Evolutionary conservation across 345 rosid genomes (phyloP).

Genomic region (Aquilaria yunnanensis): DNA sequence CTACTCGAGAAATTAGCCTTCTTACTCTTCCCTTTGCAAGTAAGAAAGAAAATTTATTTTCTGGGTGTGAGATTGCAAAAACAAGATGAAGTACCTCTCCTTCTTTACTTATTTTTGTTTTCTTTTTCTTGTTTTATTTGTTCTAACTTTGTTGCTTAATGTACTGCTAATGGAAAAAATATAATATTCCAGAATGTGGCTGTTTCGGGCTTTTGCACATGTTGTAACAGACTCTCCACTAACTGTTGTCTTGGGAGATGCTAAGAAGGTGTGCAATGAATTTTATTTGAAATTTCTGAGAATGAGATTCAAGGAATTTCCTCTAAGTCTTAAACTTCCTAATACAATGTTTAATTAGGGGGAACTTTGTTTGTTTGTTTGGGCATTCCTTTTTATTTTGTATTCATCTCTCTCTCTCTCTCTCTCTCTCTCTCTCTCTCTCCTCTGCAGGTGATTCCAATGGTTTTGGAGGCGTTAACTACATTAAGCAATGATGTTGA

Average conservation of each 20-base stretch:
- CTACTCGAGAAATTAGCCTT: too few species aligned
- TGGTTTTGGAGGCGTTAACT: slow-evolving; percentile 59
- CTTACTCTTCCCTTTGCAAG: too few species aligned
- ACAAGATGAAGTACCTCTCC: too few species aligned
- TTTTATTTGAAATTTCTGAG: slow-evolving; percentile 2
- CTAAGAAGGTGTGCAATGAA: slow-evolving; percentile 54
- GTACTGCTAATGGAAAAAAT: slow-evolving; percentile 6
- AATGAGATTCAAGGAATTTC: too few species aligned
- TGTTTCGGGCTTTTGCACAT: slow-evolving; percentile 61
- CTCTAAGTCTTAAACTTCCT: neutral
- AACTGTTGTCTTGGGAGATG: slow-evolving; percentile 52
- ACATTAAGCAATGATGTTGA: slow-evolving; percentile 38
- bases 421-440: neutral
- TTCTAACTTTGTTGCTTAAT: neutral
- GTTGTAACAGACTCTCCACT: slow-evolving; percentile 62
- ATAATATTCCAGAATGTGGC: slow-evolving; percentile 49
- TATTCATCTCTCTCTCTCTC: too few species aligned
- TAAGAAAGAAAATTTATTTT: too few species aligned
- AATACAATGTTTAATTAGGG: slow-evolving; percentile 7
- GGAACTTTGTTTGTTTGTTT: slow-evolving; percentile 11
- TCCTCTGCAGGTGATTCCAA: slow-evolving; percentile 52
- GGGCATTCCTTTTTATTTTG: too few species aligned
- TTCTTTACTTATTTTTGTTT: too few species aligned
- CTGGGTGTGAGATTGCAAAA: too few species aligned
- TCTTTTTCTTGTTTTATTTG: neutral